Base-by-base conservation (phyloP, 2,329 filamentous ascomycete species). In the Cercospora sp. region DNA sequence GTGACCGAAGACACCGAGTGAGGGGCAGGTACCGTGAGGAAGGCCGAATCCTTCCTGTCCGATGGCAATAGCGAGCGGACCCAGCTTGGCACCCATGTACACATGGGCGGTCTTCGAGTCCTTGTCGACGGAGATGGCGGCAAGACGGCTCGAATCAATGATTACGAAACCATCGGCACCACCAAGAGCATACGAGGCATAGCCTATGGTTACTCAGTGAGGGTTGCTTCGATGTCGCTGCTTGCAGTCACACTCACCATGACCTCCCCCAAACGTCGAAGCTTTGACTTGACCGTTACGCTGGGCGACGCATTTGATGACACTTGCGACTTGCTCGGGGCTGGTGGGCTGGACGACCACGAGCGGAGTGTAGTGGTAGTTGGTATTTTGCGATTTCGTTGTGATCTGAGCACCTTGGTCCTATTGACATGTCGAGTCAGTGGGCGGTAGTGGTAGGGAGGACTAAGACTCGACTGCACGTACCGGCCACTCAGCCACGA, bases 151-250 rank as follows among this genome's bases (percentile, higher is more conserved):
- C 23, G 59, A 60, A 55, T 70, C 66, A 36, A 72, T 68, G 18
- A 70, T 64, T 23, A 70, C 60, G 31, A 68, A 70, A 18, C 70
- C 70, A 63, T 72, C 64, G 62, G 48, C n/a, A 12, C 70, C 68
- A 26, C 70, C 64, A 18, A 70, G 64, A 55, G 66, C 70, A 61
- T 72, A 72, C 7, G 70, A 62, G 60, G 70, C 68, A 53, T 72
- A 65, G 60, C 70, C 62, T 64, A 8, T 7, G 20, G 18, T n/a
- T 9, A 59, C n/a, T 59, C n/a, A 58, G 31, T 23, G 6, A 45
- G 18, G 7, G 9, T 33, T 20, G n/a, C 31, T 33, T 26, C 9
- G 30, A n/a, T 16, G 16, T 30, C 31, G 7, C 7, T 16, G 2
- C 8, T 26, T 55, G 10, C 6, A 59, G 16, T 18, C 26, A n/a